Evolutionary conservation across 2,329 filamentous ascomycete genomes (phyloP).

Genomic region (Alternaria dauci): DNA sequence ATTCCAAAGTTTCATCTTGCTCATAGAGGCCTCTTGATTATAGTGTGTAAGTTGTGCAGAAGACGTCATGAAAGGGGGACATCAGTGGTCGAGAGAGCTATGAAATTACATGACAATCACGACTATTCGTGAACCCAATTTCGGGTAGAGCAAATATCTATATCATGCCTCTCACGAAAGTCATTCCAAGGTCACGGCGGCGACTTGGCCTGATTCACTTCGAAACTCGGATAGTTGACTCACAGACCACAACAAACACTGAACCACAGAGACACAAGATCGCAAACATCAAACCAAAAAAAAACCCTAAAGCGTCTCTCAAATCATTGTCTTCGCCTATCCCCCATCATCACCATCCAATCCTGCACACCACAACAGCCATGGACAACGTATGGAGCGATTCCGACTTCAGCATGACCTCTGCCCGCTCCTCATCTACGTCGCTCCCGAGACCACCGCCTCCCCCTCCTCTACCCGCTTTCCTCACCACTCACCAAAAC

Average conservation of each 20-base stretch:
- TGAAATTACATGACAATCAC: neutral
- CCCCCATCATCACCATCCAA: neutral
- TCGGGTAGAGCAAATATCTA: neutral
- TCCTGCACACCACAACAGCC: neutral
- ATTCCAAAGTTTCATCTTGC: neutral
- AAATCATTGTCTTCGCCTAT: neutral
- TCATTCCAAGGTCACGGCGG: neutral
- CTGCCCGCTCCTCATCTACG: neutral
- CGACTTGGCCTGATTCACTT: neutral
- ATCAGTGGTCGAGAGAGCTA: neutral
- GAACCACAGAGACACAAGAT: neutral
- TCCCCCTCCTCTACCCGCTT: neutral
- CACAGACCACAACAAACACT: neutral
- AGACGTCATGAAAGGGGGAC: neutral
- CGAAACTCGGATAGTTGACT: neutral
- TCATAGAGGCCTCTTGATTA: neutral
- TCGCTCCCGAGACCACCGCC: neutral
- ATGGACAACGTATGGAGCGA: neutral
- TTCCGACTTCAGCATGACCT: neutral
- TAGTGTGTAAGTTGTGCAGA: neutral
- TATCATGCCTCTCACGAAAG: neutral
- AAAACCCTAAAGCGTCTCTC: neutral
- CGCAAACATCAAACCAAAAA: neutral
- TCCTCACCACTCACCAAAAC: conserved; percentile 2
- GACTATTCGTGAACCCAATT: neutral